Conservation (phyloP, 2,329 filamentous ascomycete genomes). For the Trichoderma atrobrunneum region DNA sequence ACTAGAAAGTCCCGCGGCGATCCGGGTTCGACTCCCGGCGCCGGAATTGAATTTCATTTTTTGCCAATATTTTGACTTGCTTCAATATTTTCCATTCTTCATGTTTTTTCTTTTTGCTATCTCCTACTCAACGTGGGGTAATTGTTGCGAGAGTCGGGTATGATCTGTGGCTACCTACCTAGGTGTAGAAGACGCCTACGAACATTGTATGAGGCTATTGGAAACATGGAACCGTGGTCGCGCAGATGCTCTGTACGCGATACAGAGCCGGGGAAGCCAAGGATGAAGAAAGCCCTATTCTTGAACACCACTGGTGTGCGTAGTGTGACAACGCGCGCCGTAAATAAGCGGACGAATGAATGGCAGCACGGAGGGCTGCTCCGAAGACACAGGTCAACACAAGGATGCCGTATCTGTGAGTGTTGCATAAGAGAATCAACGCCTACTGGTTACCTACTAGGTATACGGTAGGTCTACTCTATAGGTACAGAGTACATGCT, state of each 20-base stretch:
- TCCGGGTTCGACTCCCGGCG: constrained; percentile 21
- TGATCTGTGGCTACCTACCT: too few species aligned
- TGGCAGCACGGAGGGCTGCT: not conserved
- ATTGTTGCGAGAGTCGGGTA: too few species aligned
- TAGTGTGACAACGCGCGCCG: not conserved
- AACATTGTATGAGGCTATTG: not conserved
- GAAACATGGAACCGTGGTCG: not conserved
- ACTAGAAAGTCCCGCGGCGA: constrained; percentile 17
- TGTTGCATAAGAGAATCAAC: not conserved
- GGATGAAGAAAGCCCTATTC: not conserved
- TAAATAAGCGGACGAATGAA: not conserved
- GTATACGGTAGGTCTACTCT: not conserved
- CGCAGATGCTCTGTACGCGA: not conserved
- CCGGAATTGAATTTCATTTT: constrained; percentile 16
- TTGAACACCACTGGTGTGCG: not conserved
- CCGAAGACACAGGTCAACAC: not conserved
- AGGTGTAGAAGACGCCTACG: not conserved
- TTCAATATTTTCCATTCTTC: not conserved
- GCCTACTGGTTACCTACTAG: not conserved
- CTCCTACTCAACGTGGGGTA: too few species aligned
- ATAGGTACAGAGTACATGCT: not conserved
- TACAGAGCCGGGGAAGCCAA: not conserved
- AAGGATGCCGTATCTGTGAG: not conserved
- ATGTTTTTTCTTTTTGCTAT: too few species aligned
- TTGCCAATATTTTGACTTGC: not conserved